Conservation (phyloP, 1,284 basidiomycete species). For the Lentinus polychrous region DNA sequence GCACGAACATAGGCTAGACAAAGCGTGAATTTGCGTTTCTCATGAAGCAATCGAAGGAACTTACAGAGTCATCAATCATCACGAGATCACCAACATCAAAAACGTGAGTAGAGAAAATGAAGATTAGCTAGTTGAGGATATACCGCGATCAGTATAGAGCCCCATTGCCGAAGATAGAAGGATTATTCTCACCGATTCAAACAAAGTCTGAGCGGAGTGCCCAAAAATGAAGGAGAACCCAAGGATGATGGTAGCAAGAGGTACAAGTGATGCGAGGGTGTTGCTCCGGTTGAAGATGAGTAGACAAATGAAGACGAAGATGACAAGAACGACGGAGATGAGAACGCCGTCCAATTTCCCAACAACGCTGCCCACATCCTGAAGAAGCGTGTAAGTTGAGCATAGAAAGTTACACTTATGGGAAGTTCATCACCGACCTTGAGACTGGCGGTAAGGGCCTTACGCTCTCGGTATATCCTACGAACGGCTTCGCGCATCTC, state of each 20-base stretch:
- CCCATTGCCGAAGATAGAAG: not conserved
- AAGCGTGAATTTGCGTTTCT: not conserved
- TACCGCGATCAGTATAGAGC: not conserved
- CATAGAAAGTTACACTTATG: not conserved
- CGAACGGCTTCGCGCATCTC: conserved; percentile 86
- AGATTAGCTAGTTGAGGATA: conserved; percentile 47
- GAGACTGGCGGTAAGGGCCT: conserved; percentile 62
- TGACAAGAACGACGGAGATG: conserved; percentile 50
- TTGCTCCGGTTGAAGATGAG: conserved; percentile 72
- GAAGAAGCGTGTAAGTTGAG: not conserved
- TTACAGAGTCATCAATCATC: conserved; percentile 67
- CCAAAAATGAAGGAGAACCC: conserved; percentile 81
- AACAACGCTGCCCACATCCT: conserved; percentile 69
- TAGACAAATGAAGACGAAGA: conserved; percentile 67
- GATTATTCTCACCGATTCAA: conserved; percentile 56
- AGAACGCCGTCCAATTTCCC: conserved; percentile 74
- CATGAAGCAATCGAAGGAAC: conserved; percentile 6
- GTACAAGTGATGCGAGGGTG: conserved; percentile 73
- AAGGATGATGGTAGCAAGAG: conserved; percentile 73
- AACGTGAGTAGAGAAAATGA: conserved; percentile 79
- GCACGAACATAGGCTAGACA: conserved; percentile 48
- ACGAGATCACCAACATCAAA: conserved; percentile 76
- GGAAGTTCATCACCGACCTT: conserved; percentile 39
- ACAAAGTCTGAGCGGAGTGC: conserved; percentile 75
- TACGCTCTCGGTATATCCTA: conserved; percentile 75